A percentile compares a stretch with the other conserved stretches of the same genome.
phyloP scores from a whole-genome alignment of 169 alveolate genomes.

The Besnoitia besnoiti region DNA sequence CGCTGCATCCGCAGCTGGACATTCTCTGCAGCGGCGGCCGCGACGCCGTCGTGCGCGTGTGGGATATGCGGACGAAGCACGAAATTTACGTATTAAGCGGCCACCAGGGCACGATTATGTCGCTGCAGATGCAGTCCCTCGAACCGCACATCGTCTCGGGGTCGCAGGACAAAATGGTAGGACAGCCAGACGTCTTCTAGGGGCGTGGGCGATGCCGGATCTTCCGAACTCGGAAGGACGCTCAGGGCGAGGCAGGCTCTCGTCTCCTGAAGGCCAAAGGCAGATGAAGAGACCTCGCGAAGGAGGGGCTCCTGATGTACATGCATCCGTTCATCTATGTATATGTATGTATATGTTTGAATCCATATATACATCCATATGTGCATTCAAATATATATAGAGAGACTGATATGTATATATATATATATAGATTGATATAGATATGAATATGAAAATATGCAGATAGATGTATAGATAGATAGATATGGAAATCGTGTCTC shows the following conservation, averaged over 20 bases:
- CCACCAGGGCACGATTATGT: slow-evolving; percentile 93
- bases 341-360: neutral
- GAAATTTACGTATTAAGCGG: slow-evolving; percentile 93
- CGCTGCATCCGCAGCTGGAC: slow-evolving; percentile 97
- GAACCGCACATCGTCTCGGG: slow-evolving; percentile 98
- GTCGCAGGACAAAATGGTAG: slow-evolving; percentile 75
- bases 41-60: slow-evolving; percentile 97
- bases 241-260: neutral
- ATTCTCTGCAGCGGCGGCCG: slow-evolving; percentile 97
- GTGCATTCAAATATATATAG: too few relatives aligned
- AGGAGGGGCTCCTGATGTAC: neutral
- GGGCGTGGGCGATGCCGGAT: neutral
- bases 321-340: neutral
- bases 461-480: neutral
- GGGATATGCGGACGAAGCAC: slow-evolving; percentile 98
- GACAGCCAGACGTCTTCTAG: too few relatives aligned
- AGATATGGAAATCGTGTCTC: too few relatives aligned
- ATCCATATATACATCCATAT: neutral
- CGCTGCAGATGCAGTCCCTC: slow-evolving; percentile 88
- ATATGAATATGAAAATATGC: neutral
- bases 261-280: too few relatives aligned
- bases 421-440: neutral
- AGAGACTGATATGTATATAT: too few relatives aligned
- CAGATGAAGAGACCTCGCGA: too few relatives aligned
- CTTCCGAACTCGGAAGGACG: neutral